Evolutionary conservation across 1,139 yeast genomes (phyloP).

Genomic region (Petasospora rhodanensis): DNA sequence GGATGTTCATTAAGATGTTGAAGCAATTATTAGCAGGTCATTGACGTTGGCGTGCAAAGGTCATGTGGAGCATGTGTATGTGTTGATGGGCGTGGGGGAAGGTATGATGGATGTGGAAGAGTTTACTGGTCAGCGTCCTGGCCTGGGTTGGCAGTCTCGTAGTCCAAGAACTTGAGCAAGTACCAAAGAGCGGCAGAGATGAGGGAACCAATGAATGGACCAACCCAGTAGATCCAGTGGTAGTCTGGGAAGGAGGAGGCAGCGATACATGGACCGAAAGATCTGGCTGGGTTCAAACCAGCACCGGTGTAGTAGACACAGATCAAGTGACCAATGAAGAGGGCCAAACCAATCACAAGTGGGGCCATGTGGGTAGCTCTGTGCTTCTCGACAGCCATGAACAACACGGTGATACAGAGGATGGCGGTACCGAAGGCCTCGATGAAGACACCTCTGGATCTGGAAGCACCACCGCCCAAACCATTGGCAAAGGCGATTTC

Average conservation of each 20-base stretch:
- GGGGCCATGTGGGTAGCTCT: conserved; percentile 79
- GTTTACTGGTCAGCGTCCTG: conserved; percentile 43
- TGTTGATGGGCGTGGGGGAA: too few species aligned
- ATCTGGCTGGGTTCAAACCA: conserved; percentile 88
- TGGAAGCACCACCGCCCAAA: conserved; percentile 69
- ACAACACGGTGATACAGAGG: conserved; percentile 71
- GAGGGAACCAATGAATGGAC: conserved; percentile 69
- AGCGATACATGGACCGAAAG: conserved; percentile 82
- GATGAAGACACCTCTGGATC: conserved; percentile 71
- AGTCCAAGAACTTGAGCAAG: conserved; percentile 59
- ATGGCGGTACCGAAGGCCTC: conserved; percentile 80
- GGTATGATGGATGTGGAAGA: not conserved
- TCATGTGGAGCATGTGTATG: too few species aligned
- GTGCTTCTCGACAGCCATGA: conserved; percentile 82
- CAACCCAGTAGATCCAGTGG: conserved; percentile 93
- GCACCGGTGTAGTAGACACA: conserved; percentile 88
- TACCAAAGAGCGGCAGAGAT: conserved; percentile 69
- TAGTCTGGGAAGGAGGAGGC: conserved; percentile 67
- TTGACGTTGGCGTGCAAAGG: too few species aligned
- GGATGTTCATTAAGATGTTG: too few species aligned
- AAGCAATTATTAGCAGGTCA: too few species aligned
- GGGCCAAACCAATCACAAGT: conserved; percentile 74
- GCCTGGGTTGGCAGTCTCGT: conserved; percentile 70
- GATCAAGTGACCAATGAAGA: conserved; percentile 78
- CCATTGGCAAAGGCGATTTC: conserved; percentile 65